These are phyloP conservation scores for Lodderomyces pseudojiufengensis DNA, from an alignment of 1,139 yeast species.

Conservation along the genomic window DNA sequence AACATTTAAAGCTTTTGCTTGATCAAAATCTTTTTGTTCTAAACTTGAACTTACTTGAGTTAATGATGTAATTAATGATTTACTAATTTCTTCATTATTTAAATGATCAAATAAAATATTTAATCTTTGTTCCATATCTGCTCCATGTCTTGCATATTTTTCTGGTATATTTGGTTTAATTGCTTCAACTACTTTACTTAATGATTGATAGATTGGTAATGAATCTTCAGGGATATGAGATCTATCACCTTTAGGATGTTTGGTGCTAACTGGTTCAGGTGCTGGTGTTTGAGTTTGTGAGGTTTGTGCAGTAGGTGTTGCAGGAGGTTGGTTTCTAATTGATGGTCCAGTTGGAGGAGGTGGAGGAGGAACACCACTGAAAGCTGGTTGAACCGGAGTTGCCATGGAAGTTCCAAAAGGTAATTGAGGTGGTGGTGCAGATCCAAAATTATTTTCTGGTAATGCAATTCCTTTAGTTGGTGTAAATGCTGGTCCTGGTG, in stretches of 20 bases:
- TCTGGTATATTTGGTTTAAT: conserved; percentile 77
- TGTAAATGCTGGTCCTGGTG: conserved; percentile 30
- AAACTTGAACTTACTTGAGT: conserved; percentile 50
- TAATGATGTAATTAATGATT: conserved; percentile 54
- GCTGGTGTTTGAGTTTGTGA: conserved; percentile 18
- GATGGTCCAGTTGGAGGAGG: conserved; percentile 9
- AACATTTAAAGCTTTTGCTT: conserved; percentile 55
- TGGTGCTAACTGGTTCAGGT: conserved; percentile 18
- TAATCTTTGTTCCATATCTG: conserved; percentile 80
- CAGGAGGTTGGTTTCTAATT: conserved; percentile 13
- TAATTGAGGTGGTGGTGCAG: conserved; percentile 17
- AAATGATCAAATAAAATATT: conserved; percentile 75
- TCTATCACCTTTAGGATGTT: conserved; percentile 68
- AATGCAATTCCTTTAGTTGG: conserved; percentile 17
- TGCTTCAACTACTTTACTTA: conserved; percentile 52
- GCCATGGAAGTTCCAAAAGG: conserved; percentile 10
- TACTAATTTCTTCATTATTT: conserved; percentile 66
- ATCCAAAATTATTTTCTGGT: conserved; percentile 25
- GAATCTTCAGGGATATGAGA: conserved; percentile 61
- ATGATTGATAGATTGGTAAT: conserved; percentile 53
- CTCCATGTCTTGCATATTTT: conserved; percentile 66
- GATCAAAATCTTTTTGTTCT: conserved; percentile 49
- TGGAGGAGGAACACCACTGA: conserved; percentile 8
- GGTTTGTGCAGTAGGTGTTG: conserved; percentile 18
- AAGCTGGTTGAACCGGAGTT: conserved; percentile 12